Percentiles rank a stretch among this genome's conserved stretches.
These are phyloP conservation scores for Candolleomyces aberdarensis DNA, from an alignment of 768 basidiomycete species.

Conservation along the genomic window DNA sequence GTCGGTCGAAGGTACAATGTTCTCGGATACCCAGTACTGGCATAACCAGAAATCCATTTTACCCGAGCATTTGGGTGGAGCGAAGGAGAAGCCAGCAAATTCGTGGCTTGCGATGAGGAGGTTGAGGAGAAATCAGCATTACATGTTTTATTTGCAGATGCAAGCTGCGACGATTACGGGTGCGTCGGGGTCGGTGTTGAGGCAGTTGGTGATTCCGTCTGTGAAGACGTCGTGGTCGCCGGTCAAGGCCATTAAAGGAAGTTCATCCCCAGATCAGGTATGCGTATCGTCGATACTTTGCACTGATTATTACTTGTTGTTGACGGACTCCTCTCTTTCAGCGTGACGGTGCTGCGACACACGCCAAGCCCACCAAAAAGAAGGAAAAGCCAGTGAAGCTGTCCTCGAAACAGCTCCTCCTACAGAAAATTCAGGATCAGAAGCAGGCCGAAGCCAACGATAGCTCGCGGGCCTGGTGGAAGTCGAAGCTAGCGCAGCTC, in stretches of 20 bases:
- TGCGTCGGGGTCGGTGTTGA: conserved; percentile 50
- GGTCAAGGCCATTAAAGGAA: not conserved
- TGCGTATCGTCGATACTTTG: too few species aligned
- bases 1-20: conserved; percentile 26
- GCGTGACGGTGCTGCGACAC: too few species aligned
- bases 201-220: conserved; percentile 51
- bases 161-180: conserved; percentile 65
- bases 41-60: conserved; percentile 50
- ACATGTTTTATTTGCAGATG: conserved; percentile 53
- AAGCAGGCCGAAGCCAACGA: conserved; percentile 40
- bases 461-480: conserved; percentile 50
- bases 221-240: conserved; percentile 21
- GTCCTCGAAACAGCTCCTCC: conserved; percentile 26
- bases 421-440: conserved; percentile 41
- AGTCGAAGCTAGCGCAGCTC: conserved; percentile 40
- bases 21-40: conserved; percentile 59
- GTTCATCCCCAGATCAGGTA: not conserved
- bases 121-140: conserved; percentile 48
- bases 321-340: not conserved
- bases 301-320: not conserved
- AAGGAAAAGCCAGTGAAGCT: conserved; percentile 15
- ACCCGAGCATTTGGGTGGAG: conserved; percentile 53
- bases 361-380: conserved; percentile 11
- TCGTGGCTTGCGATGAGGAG: conserved; percentile 33
- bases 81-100: conserved; percentile 26